phyloP scores from a whole-genome alignment of 257 asterid genomes.

The Eucommia ulmoides region DNA sequence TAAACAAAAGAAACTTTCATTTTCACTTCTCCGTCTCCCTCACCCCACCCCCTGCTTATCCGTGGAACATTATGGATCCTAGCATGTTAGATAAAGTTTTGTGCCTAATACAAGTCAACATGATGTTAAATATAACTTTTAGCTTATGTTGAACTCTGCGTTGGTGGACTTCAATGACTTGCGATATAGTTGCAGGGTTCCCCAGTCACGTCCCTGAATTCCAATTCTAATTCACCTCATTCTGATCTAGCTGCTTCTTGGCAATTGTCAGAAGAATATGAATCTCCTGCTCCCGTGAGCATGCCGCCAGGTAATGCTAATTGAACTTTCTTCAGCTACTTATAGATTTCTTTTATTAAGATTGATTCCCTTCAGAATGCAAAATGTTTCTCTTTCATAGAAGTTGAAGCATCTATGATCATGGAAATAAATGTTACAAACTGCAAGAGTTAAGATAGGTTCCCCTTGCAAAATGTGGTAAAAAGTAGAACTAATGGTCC shows the following conservation, averaged over 20 bases:
- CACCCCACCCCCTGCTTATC: background rate
- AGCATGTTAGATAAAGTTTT: background rate
- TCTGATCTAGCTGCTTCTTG: conserved; percentile 25
- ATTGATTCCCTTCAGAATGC: too few species aligned
- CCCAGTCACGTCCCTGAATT: conserved; percentile 51
- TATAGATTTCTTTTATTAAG: background rate
- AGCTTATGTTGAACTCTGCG: background rate
- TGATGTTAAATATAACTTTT: background rate
- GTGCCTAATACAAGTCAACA: too few species aligned
- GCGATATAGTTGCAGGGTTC: conserved; percentile 43
- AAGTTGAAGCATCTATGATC: too few species aligned
- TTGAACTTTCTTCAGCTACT: background rate
- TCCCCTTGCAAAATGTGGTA: too few species aligned
- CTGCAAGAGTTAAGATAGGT: too few species aligned
- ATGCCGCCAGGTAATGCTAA: conserved; percentile 26
- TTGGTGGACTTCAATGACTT: too few species aligned
- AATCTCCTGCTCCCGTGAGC: conserved; percentile 20
- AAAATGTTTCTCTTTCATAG: too few species aligned
- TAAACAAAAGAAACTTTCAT: background rate
- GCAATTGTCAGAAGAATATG: conserved; percentile 38
- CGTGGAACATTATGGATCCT: background rate
- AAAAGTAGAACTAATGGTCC: too few species aligned
- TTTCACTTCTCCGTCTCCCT: too few species aligned
- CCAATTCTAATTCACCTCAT: conserved; percentile 24
- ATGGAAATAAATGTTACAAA: too few species aligned